A percentile compares a stretch with the other conserved stretches of the same genome.
phyloP scores from a whole-genome alignment of 1,284 basidiomycete genomes.

The Ganoderma leucocontextum region DNA sequence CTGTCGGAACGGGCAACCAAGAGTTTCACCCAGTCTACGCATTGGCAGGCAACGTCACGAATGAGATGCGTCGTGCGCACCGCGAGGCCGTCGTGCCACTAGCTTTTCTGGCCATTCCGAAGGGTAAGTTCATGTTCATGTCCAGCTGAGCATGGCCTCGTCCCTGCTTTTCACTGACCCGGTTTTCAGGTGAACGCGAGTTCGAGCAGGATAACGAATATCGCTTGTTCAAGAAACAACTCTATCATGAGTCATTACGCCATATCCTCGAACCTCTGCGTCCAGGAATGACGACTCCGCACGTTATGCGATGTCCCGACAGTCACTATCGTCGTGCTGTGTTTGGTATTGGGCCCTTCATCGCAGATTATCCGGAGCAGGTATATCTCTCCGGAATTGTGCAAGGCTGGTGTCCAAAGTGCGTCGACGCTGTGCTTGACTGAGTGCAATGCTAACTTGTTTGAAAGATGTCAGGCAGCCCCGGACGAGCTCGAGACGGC shows the following conservation, averaged over 20 bases:
- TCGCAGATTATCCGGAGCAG: slow-evolving; percentile 33
- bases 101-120: slow-evolving; percentile 33
- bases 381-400: slow-evolving; percentile 21
- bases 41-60: slow-evolving; percentile 30
- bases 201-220: slow-evolving; percentile 12
- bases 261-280: slow-evolving; percentile 17
- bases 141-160: too few relatives aligned
- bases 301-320: slow-evolving; percentile 18
- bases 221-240: slow-evolving; percentile 20
- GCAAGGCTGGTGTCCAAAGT: slow-evolving; percentile 30
- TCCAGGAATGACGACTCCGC: slow-evolving; percentile 16
- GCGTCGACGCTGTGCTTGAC: too few relatives aligned
- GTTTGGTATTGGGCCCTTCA: slow-evolving; percentile 26
- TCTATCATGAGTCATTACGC: slow-evolving; percentile 20
- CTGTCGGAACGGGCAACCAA: slow-evolving; percentile 35
- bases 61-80: slow-evolving; percentile 32
- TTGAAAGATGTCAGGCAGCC: background rate
- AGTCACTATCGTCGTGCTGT: slow-evolving; percentile 18
- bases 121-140: too few relatives aligned
- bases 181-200: slow-evolving; percentile 14
- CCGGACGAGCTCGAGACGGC: background rate
- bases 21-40: slow-evolving; percentile 37
- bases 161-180: too few relatives aligned
- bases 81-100: slow-evolving; percentile 27
- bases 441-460: background rate